A percentile compares a stretch with the other conserved stretches of the same genome.
These are phyloP conservation scores for Passiflora organensis DNA, from an alignment of 345 rosid genomes.

Conservation along the genomic window DNA sequence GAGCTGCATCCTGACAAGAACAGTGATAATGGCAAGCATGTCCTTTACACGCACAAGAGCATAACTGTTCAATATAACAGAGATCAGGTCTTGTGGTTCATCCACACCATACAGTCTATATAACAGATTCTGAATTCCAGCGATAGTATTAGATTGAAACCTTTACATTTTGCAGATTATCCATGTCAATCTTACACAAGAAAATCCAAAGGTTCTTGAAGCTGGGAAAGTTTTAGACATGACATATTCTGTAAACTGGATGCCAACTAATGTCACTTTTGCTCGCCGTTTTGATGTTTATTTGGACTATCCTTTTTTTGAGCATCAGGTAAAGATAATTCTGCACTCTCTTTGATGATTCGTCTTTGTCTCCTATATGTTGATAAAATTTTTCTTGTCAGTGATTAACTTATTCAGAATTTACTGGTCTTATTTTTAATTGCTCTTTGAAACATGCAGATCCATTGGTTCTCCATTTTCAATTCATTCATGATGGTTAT, in stretches of 20 bases:
- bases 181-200: constrained; percentile 85
- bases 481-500: constrained; percentile 99
- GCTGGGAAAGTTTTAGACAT: constrained; percentile 54
- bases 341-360: not conserved
- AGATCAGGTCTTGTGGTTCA: constrained; percentile 61
- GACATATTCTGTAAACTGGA: constrained; percentile 90
- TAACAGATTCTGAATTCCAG: not conserved
- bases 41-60: constrained; percentile 74
- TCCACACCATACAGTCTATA: constrained; percentile 1
- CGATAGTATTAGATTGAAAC: constrained; percentile 6
- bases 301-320: constrained; percentile 89
- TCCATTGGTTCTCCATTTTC: constrained; percentile 96
- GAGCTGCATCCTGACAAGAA: constrained; percentile 74
- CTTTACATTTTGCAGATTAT: constrained; percentile 50
- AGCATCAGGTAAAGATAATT: constrained; percentile 66
- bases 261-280: constrained; percentile 57
- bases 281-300: constrained; percentile 91
- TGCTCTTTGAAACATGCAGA: constrained; percentile 41
- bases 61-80: constrained; percentile 61
- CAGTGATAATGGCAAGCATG: constrained; percentile 63
- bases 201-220: constrained; percentile 66
- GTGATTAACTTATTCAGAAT: too few species aligned
- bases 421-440: constrained; percentile 7
- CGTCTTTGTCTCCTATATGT: too few species aligned
- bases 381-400: too few species aligned